Conservation (phyloP, 106 monocot genomes). For the Allium cepa region DNA sequence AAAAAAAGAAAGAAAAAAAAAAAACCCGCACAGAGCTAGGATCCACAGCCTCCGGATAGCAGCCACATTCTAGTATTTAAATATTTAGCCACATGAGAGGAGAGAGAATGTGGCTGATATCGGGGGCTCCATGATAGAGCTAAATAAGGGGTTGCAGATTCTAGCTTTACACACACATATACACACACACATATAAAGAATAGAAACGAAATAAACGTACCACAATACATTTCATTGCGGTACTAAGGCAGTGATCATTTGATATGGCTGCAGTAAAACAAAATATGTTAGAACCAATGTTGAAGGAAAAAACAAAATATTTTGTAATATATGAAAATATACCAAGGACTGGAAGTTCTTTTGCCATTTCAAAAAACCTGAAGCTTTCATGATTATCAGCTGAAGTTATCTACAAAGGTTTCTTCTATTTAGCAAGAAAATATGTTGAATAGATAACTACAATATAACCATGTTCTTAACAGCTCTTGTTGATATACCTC, state of each 20-base stretch:
- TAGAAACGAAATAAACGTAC: conserved; percentile 25
- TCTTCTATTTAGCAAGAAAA: too few species aligned
- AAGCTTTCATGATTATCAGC: conserved; percentile 23
- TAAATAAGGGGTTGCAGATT: too few species aligned
- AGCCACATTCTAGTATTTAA: too few species aligned
- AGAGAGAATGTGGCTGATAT: too few species aligned
- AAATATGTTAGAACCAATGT: neutral
- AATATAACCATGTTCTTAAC: neutral
- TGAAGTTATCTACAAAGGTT: conserved; percentile 34
- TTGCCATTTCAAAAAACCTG: conserved; percentile 55
- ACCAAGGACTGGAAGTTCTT: conserved; percentile 59
- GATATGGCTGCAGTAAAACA: conserved; percentile 52
- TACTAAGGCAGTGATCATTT: conserved; percentile 45
- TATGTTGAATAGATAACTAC: neutral
- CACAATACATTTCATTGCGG: conserved; percentile 75
- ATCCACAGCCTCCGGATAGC: too few species aligned
- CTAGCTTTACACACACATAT: too few species aligned
- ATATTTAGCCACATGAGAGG: too few species aligned
- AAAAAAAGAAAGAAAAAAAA: too few species aligned
- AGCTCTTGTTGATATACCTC: conserved; percentile 37
- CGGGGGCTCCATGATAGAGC: too few species aligned
- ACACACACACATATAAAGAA: too few species aligned
- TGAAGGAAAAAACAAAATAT: neutral
- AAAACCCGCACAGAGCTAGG: too few species aligned
- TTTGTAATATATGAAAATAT: neutral